These are phyloP conservation scores for Ophiostoma quercus DNA, from an alignment of 2,329 filamentous ascomycete species.

Conservation along the genomic window DNA sequence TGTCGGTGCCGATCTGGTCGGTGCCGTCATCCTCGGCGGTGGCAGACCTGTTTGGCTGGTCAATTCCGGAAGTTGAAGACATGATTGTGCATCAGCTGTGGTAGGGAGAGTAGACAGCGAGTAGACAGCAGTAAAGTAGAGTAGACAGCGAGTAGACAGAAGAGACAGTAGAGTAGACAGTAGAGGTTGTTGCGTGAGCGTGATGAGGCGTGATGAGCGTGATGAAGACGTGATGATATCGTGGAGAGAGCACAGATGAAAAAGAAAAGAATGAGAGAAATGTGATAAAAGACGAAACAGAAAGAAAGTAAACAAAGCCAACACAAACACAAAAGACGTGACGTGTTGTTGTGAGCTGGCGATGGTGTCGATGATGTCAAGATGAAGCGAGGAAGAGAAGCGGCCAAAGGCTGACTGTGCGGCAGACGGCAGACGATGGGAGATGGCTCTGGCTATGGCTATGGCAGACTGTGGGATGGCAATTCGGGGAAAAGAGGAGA, in stretches of 20 bases:
- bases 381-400: background rate
- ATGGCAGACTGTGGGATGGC: background rate
- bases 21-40: slow-evolving; percentile 63
- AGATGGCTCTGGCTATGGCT: background rate
- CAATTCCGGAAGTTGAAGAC: slow-evolving; percentile 44
- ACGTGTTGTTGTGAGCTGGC: background rate
- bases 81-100: slow-evolving; percentile 20
- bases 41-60: slow-evolving; percentile 50
- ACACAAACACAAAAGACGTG: background rate
- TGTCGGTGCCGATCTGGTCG: slow-evolving; percentile 77
- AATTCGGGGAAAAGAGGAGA: slow-evolving; percentile 10
- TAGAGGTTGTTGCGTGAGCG: background rate
- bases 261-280: background rate
- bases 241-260: background rate
- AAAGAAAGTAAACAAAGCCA: background rate
- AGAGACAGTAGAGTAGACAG: background rate
- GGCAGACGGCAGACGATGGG: background rate
- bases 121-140: background rate
- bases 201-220: background rate
- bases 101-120: background rate
- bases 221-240: background rate
- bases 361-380: background rate
- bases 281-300: background rate
- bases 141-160: background rate
- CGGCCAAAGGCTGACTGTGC: background rate